Evolutionary conservation across 768 basidiomycete genomes (phyloP).

Genomic region (Fomitopsis serialis): DNA sequence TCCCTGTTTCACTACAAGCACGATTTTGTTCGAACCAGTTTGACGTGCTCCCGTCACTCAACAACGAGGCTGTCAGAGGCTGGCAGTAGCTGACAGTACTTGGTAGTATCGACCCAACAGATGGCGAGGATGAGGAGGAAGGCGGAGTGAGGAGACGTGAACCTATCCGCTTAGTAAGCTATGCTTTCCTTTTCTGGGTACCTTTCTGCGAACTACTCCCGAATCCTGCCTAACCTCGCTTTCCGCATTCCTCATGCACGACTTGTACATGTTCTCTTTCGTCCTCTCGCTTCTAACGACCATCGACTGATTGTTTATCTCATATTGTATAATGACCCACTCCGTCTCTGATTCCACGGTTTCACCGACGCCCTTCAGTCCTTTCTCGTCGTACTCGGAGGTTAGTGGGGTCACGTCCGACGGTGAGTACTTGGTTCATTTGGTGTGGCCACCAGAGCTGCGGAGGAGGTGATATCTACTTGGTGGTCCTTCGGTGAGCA

Average conservation of each 20-base stretch:
- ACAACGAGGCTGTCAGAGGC: no score
- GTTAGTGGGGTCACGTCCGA: slow-evolving; percentile 32
- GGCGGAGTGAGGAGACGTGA: no score
- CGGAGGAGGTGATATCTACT: no score
- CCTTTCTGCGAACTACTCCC: not conserved
- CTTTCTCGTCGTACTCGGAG: slow-evolving; percentile 28
- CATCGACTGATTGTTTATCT: slow-evolving; percentile 8
- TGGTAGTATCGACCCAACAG: no score
- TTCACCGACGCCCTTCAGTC: slow-evolving; percentile 33
- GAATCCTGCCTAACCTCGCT: not conserved
- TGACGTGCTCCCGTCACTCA: no score
- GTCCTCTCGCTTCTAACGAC: slow-evolving; percentile 1
- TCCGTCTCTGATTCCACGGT: slow-evolving; percentile 30
- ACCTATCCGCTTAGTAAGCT: no score
- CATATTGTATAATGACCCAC: slow-evolving; percentile 21
- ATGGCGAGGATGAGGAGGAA: no score
- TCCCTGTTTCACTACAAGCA: no score
- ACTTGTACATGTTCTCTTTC: slow-evolving; percentile 16
- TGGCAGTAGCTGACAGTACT: no score
- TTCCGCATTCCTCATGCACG: slow-evolving; percentile 10
- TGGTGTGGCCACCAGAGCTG: no score
- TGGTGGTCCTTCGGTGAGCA: no score
- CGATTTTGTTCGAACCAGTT: no score
- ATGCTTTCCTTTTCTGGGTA: not conserved
- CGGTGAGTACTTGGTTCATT: slow-evolving; percentile 28